Base-by-base conservation (phyloP, 768 basidiomycete species). In the Pleurotus djamor region DNA sequence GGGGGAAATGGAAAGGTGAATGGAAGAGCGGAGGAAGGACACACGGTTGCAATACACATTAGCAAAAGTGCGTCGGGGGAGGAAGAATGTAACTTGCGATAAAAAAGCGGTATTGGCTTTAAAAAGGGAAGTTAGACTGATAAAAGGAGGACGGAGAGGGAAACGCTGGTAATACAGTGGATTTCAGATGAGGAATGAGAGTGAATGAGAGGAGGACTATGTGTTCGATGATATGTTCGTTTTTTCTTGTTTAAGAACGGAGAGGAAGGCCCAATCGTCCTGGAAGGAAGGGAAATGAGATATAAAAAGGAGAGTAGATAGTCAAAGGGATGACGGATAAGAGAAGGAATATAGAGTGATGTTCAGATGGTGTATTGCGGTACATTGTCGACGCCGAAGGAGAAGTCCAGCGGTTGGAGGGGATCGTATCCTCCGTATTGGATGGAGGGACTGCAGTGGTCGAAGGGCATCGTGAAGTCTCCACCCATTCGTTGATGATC, bases 81-180 rank as follows among this genome's bases (percentile, higher is more conserved):
- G 13, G 45, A 47, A n/a, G 45, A 47, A 47, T 47, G 17, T 47
- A 28, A 47, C 13, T 47, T 47, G 45, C 45, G 45, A 7, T 47
- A 17, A 28, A 28, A 28, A 28, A 28, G 21, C 16, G 12, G 10
- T n/a, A 32, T 41, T 28, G 17, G 54, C 21, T 41, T 56, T 16
- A 36, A 16, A n/a, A 44, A 56, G 17, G 54, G n/a, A 50, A 44
- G 32, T 56, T 56, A 56, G 41, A 21, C 54, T 28, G 21, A 28
- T 28, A 28, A 28, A 3, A 28, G 21, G 21, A 28, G 21, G 44
- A 56, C 38, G 33, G 37, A 56, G 41, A 45, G 21, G 37, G 38
- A 21, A n/a, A 37, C n/a, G 41, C 54, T 56, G 44, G 54, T 56
- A 56, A 56, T 56, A 56, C 54, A 56, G 54, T 44, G 17, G 54